Conservation (phyloP, 352 stramenopile species). For the Blastocystis sp. region DNA sequence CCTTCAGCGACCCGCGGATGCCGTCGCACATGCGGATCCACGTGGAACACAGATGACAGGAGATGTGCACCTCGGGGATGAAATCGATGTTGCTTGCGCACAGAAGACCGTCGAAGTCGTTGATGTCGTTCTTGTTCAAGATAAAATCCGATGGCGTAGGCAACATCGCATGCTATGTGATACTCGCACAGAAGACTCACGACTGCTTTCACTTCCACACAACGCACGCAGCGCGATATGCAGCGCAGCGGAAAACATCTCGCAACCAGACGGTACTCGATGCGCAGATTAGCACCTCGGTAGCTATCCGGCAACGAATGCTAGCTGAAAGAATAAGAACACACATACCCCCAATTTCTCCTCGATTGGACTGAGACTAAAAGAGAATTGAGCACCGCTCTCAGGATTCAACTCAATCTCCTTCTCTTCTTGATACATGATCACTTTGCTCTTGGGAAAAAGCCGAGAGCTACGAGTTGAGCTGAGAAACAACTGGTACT, state of each 20-base stretch:
- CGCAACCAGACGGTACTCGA: not conserved
- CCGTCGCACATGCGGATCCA: not conserved
- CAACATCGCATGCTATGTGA: not conserved
- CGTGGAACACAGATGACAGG: not conserved
- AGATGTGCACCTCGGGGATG: conserved; percentile 19
- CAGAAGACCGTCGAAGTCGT: conserved; percentile 42
- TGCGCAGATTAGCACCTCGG: not conserved
- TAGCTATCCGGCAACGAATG: not conserved
- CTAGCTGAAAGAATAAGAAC: not conserved
- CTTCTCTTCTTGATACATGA: not conserved
- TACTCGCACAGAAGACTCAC: not conserved
- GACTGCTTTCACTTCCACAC: not conserved
- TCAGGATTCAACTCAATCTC: not conserved
- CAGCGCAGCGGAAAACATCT: not conserved
- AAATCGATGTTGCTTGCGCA: conserved; percentile 26
- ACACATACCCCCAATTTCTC: not conserved
- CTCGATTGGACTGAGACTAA: not conserved
- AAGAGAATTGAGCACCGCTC: not conserved
- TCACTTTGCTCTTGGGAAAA: not conserved
- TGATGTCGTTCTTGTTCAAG: conserved; percentile 46
- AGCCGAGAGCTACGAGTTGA: not conserved
- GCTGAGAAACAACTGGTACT: not conserved
- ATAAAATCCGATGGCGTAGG: not conserved
- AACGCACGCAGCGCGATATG: not conserved
- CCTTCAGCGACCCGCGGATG: not conserved